Evolutionary conservation across 2,329 filamentous ascomycete genomes (phyloP), one percentile per base, ranked within the genome.

Genomic region (Parafenestella ontariensis): DNA sequence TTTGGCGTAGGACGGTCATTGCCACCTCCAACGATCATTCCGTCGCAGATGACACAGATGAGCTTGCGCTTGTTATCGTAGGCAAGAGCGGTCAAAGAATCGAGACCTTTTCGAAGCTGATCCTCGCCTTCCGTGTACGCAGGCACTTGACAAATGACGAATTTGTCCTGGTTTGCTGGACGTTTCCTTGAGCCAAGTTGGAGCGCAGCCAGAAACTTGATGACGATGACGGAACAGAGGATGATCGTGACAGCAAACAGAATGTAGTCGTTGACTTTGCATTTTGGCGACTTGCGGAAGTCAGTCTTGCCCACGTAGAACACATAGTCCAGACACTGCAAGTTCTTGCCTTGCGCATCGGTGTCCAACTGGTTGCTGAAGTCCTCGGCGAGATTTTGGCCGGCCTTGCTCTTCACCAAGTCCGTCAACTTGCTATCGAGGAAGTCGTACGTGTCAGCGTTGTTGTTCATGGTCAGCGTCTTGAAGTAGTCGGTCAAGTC

Each of bases 11-110:
- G 94, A 50, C 94, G 87, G 76, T 99, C 95, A 73, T 99, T 99
- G 65, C 95, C 95, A 66, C 90, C 88, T 80, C 95, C 95, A 40
- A 97, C 91, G 74, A 98, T 96, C 82, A 97, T 91, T 78, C 95
- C 95, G 69, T 99, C 95, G 72, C 95, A 99, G 65, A 99, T 91
- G 57, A 99, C 91, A 68, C 89, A 95, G 62, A 99, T 94, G 23
- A 99, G 86, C 79, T 99, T 99, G 60, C 95, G 85, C 82, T 99
- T 99, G 79, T 99, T 97, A 78, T 99, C 95, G 68, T 99, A 99
- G 65, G 96, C 89, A 15, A 99, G 84, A 11, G 93, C 92, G 15
- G 95, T 97, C 54, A 98, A 83, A 1, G 95, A 98, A 74, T 99
- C 95, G 2, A 99, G 83, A 47, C 92, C 94, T 72, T 96, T 96